These are phyloP conservation scores for Sporothrix globosa DNA, from an alignment of 2,329 filamentous ascomycete species.

Conservation along the genomic window DNA sequence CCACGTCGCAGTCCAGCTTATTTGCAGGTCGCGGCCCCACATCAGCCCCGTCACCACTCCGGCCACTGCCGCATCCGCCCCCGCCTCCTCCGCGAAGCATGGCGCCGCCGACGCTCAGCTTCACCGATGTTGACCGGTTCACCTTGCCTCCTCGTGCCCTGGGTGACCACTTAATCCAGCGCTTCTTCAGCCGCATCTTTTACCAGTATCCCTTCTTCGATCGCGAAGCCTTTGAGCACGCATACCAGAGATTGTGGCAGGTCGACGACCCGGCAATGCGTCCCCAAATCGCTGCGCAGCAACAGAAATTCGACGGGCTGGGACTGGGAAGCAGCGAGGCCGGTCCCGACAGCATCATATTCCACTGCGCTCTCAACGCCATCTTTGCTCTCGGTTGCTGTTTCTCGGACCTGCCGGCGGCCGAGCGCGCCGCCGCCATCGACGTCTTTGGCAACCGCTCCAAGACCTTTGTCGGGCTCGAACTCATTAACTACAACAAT, in stretches of 20 bases:
- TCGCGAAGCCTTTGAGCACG: constrained; percentile 45
- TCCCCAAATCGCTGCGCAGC: background rate
- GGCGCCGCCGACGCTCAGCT: background rate
- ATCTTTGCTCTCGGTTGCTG: constrained; percentile 48
- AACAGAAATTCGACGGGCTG: constrained; percentile 26
- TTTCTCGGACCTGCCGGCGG: constrained; percentile 29
- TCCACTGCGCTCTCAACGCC: constrained; percentile 49
- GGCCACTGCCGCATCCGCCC: background rate
- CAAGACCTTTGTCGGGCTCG: constrained; percentile 45
- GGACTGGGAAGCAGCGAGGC: constrained; percentile 30
- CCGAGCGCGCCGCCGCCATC: constrained; percentile 40
- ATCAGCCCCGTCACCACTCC: background rate
- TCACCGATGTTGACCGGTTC: constrained; percentile 27
- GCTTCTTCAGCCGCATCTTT: constrained; percentile 47
- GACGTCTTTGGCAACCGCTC: constrained; percentile 45
- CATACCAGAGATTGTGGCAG: constrained; percentile 30
- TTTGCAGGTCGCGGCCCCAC: background rate
- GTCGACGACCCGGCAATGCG: constrained; percentile 6
- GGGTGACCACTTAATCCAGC: constrained; percentile 48
- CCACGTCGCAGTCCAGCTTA: background rate
- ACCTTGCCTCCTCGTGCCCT: constrained; percentile 46
- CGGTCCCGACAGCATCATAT: constrained; percentile 44
- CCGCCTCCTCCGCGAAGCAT: background rate
- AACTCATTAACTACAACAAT: constrained; percentile 48
- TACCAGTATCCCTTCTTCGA: constrained; percentile 52